A percentile compares a stretch with the other conserved stretches of the same genome.
Evolutionary conservation across 2,329 filamentous ascomycete species (phyloP).

Genomic region (Fusarium sp.): DNA sequence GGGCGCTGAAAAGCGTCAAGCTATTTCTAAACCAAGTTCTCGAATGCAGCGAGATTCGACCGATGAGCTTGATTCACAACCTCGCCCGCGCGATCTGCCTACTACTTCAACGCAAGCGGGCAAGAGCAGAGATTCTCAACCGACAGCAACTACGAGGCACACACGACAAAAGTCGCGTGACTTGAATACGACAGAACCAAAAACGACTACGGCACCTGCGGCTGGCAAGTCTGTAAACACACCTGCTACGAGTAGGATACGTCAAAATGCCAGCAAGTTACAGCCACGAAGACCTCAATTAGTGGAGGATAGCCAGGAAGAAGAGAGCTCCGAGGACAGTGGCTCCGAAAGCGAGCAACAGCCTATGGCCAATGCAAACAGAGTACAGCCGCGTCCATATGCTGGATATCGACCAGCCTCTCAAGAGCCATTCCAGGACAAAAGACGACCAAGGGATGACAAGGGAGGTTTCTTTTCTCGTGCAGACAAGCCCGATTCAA

Average conservation of each 20-base stretch:
- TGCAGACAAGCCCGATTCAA: background rate
- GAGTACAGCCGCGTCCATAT: background rate
- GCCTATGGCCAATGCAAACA: background rate
- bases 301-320: conserved; percentile 9
- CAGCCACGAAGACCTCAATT: background rate
- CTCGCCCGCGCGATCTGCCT: background rate
- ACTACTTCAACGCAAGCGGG: background rate
- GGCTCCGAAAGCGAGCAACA: background rate
- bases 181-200: conserved; percentile 4
- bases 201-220: background rate
- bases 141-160: background rate
- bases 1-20: conserved; percentile 7
- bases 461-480: conserved; percentile 25
- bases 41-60: background rate
- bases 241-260: conserved; percentile 32
- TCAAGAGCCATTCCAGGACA: background rate
- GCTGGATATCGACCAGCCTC: background rate
- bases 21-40: background rate
- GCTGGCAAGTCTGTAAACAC: conserved; percentile 38
- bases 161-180: conserved; percentile 10
- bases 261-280: conserved; percentile 9
- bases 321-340: conserved; percentile 1
- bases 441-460: background rate
- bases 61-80: conserved; percentile 6
- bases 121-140: conserved; percentile 4